phyloP scores from a whole-genome alignment of 2,329 filamentous ascomycete genomes.

The Teratosphaeria nubilosa region DNA sequence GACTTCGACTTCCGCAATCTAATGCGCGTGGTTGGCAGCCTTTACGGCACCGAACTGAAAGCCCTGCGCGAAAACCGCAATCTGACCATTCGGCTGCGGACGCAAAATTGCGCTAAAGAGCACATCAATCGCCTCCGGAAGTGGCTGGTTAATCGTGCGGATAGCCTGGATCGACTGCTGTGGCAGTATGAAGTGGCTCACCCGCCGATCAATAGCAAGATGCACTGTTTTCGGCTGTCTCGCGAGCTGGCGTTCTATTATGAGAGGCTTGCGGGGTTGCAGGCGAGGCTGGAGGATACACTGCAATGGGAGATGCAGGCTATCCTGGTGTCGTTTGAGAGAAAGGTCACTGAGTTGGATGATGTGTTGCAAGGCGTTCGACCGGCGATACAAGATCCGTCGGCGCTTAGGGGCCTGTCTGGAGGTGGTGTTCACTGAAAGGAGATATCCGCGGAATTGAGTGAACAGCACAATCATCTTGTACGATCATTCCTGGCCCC shows the following conservation, averaged over 20 bases:
- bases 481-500: too few species aligned
- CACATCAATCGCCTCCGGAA: slow-evolving; percentile 9
- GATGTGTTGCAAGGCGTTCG: slow-evolving; percentile 3
- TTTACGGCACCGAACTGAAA: slow-evolving; percentile 21
- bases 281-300: slow-evolving; percentile 7
- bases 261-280: slow-evolving; percentile 6
- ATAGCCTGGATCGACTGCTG: slow-evolving; percentile 14
- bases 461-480: too few species aligned
- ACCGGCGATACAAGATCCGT: neutral
- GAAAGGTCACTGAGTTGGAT: slow-evolving; percentile 2
- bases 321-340: slow-evolving; percentile 10
- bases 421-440: neutral
- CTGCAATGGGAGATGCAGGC: slow-evolving; percentile 13
- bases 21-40: slow-evolving; percentile 11
- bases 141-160: slow-evolving; percentile 14
- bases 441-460: neutral
- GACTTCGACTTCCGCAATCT: slow-evolving; percentile 21
- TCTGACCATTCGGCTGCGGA: slow-evolving; percentile 10
- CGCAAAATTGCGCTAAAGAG: slow-evolving; percentile 6
- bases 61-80: slow-evolving; percentile 15
- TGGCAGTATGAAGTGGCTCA: slow-evolving; percentile 15
- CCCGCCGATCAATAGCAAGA: neutral
- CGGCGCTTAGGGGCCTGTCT: neutral
- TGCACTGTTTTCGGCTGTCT: slow-evolving; percentile 6
- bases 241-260: slow-evolving; percentile 8